These are phyloP conservation scores for Tilletia caries DNA, from an alignment of 1,284 basidiomycete genomes.

Conservation along the genomic window DNA sequence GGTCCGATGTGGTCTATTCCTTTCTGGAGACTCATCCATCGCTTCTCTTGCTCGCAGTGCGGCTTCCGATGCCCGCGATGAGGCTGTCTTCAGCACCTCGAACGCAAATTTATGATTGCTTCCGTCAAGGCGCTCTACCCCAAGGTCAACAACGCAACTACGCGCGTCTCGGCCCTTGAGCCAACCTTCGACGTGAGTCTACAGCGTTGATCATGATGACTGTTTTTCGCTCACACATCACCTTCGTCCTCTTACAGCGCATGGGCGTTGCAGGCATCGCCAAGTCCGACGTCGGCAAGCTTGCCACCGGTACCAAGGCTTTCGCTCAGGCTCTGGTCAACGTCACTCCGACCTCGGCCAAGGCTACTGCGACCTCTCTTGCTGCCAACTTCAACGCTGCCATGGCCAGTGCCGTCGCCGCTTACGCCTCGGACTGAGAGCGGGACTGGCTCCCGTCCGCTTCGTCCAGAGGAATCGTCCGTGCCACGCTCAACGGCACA, in stretches of 20 bases:
- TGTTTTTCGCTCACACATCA: background rate
- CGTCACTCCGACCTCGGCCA: background rate
- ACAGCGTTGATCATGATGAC: too few species aligned
- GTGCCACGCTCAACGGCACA: too few species aligned
- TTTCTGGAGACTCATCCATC: too few species aligned
- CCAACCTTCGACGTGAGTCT: too few species aligned
- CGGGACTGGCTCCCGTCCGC: background rate
- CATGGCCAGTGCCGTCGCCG: background rate
- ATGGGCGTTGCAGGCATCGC: conserved; percentile 2
- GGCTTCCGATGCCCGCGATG: too few species aligned
- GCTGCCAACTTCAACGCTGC: background rate
- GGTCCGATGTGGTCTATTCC: background rate
- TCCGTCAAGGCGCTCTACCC: too few species aligned
- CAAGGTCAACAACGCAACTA: too few species aligned
- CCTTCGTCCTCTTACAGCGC: background rate
- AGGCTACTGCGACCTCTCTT: background rate
- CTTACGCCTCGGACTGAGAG: background rate
- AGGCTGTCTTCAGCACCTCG: too few species aligned
- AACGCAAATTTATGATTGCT: too few species aligned
- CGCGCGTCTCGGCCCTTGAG: too few species aligned
- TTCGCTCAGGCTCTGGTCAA: background rate
- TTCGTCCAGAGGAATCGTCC: background rate
- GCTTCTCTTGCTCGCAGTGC: too few species aligned
- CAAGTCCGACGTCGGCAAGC: background rate
- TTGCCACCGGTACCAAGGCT: background rate